Evolutionary conservation across 2,329 filamentous ascomycete genomes (phyloP).

Genomic region (Lojkania enalia): DNA sequence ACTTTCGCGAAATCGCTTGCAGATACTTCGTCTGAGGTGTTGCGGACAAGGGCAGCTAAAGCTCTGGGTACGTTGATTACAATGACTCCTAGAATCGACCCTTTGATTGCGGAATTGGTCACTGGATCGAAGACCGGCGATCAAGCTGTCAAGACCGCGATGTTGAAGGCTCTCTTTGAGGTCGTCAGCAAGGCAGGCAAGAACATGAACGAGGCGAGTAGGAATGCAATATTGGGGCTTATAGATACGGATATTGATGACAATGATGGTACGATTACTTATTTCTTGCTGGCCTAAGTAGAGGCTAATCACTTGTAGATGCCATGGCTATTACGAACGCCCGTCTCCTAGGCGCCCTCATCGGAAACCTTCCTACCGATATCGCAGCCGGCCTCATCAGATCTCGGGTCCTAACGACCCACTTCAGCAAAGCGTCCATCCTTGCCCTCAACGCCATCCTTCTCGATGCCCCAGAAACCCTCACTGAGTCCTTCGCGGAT

Average conservation of each 20-base stretch:
- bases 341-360: slow-evolving; percentile 82
- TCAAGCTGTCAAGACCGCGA: slow-evolving; percentile 84
- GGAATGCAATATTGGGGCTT: slow-evolving; percentile 79
- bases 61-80: slow-evolving; percentile 94
- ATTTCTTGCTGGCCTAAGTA: not conserved
- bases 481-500: slow-evolving; percentile 70
- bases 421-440: slow-evolving; percentile 77
- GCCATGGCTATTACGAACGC: slow-evolving; percentile 87
- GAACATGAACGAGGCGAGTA: slow-evolving; percentile 92
- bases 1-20: slow-evolving; percentile 97
- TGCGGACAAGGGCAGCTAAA: slow-evolving; percentile 87
- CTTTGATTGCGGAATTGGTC: slow-evolving; percentile 87
- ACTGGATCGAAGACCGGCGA: slow-evolving; percentile 93
- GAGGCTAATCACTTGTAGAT: slow-evolving; percentile 42
- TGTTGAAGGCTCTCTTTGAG: slow-evolving; percentile 96
- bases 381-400: slow-evolving; percentile 65
- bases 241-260: slow-evolving; percentile 85
- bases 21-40: slow-evolving; percentile 85
- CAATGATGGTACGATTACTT: slow-evolving; percentile 59
- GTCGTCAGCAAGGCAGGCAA: slow-evolving; percentile 92
- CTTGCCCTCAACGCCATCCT: slow-evolving; percentile 88
- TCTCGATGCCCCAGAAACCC: slow-evolving; percentile 72
- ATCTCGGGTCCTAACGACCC: slow-evolving; percentile 74
- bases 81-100: slow-evolving; percentile 91
- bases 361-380: slow-evolving; percentile 80